These are phyloP conservation scores for Blastobotrys muscicola DNA, from an alignment of 805 yeast species.

Conservation along the genomic window DNA sequence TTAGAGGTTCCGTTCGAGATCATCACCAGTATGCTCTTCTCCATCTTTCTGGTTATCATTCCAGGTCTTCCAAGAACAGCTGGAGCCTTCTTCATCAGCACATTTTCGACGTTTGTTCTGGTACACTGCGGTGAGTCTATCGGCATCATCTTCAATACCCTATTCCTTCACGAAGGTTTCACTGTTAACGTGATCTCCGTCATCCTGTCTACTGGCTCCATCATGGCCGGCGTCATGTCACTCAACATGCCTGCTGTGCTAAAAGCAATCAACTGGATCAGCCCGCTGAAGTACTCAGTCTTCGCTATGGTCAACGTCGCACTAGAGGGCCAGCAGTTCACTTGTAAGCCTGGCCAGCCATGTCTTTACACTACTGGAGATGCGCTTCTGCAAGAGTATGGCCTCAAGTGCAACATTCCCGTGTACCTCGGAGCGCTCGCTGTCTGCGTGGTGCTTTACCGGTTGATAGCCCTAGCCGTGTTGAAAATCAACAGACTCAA, in stretches of 20 bases:
- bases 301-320: conserved; percentile 51
- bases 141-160: conserved; percentile 70
- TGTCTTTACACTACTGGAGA: conserved; percentile 47
- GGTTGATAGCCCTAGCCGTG: conserved; percentile 18
- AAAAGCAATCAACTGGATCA: conserved; percentile 62
- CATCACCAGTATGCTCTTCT: conserved; percentile 46
- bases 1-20: conserved; percentile 65
- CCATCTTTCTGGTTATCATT: conserved; percentile 55
- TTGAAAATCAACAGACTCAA: conserved; percentile 18
- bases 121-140: conserved; percentile 75
- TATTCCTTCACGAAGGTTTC: conserved; percentile 67
- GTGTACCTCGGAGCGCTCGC: conserved; percentile 18
- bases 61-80: conserved; percentile 65
- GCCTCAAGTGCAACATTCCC: conserved; percentile 25
- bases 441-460: conserved; percentile 20
- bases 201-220: conserved; percentile 57
- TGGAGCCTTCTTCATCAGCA: conserved; percentile 55
- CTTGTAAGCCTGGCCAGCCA: conserved; percentile 37
- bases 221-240: conserved; percentile 82
- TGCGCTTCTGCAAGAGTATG: conserved; percentile 46
- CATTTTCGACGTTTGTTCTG: conserved; percentile 43
- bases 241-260: conserved; percentile 62
- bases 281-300: conserved; percentile 68
- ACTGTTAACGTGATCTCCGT: conserved; percentile 67
- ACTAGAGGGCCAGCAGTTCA: conserved; percentile 42